Evolutionary conservation across 106 monocot species (phyloP).

Genomic region (Dendrobium chrysotoxum): DNA sequence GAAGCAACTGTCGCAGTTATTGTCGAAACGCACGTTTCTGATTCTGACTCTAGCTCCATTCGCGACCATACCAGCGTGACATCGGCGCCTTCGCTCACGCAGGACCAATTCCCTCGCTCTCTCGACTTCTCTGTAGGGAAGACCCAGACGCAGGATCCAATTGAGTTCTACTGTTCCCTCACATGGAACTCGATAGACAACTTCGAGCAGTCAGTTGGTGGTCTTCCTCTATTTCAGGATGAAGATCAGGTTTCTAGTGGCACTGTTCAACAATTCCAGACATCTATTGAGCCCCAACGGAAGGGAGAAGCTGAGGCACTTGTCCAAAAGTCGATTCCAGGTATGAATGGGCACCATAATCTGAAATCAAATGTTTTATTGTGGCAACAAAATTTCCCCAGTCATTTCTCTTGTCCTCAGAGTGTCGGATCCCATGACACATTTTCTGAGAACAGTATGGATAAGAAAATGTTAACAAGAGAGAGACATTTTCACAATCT

Average conservation of each 20-base stretch:
- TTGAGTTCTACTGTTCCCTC: conserved; percentile 76
- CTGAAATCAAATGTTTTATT: conserved; percentile 13
- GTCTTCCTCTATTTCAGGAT: conserved; percentile 52
- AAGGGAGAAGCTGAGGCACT: conserved; percentile 29
- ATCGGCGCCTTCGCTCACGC: too few relatives aligned
- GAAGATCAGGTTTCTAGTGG: conserved; percentile 42
- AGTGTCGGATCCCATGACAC: conserved; percentile 31
- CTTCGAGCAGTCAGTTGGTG: conserved; percentile 66
- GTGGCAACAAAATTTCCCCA: conserved; percentile 23
- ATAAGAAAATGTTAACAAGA: conserved; percentile 37
- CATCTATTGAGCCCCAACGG: conserved; percentile 31
- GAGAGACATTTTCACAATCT: conserved; percentile 46
- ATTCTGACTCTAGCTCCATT: too few relatives aligned
- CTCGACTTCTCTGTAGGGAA: too few relatives aligned
- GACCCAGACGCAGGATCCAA: too few relatives aligned
- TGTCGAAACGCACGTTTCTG: too few relatives aligned
- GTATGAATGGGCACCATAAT: conserved; percentile 19
- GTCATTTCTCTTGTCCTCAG: conserved; percentile 23
- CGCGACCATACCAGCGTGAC: too few relatives aligned
- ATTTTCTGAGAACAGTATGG: conserved; percentile 26
- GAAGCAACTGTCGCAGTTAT: too few relatives aligned
- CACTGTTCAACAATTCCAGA: conserved; percentile 43
- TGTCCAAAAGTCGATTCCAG: conserved; percentile 18
- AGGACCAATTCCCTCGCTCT: too few relatives aligned
- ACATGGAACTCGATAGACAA: conserved; percentile 70